phyloP scores from a whole-genome alignment of 2,329 filamentous ascomycete genomes.

The Neoascochyta sp. region DNA sequence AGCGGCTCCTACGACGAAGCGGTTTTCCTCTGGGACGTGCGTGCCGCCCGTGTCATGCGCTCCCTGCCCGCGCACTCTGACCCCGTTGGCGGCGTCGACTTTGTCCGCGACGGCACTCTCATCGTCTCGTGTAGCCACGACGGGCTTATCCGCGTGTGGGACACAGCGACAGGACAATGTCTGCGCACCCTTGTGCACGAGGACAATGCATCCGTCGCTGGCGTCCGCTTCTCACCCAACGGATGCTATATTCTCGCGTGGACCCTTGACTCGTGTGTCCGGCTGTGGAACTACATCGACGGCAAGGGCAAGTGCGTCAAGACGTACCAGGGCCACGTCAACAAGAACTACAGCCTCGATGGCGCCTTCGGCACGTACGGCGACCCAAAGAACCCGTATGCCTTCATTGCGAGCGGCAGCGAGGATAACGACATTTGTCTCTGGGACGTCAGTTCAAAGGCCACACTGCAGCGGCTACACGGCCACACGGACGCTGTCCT shows the following conservation, averaged over 20 bases:
- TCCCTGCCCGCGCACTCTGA: conserved; percentile 92
- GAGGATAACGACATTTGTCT: conserved; percentile 82
- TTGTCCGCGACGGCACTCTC: conserved; percentile 85
- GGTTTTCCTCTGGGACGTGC: conserved; percentile 93
- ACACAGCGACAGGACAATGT: conserved; percentile 91
- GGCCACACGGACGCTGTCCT: conserved; percentile 58
- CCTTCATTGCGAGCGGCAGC: conserved; percentile 77
- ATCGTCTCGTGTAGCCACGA: conserved; percentile 90
- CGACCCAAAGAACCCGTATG: conserved; percentile 29
- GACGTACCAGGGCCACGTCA: conserved; percentile 91
- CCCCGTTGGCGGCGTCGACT: conserved; percentile 89
- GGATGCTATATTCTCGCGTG: conserved; percentile 89
- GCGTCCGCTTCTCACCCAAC: conserved; percentile 90
- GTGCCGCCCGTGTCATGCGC: conserved; percentile 81
- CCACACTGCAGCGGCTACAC: conserved; percentile 65
- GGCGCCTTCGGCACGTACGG: conserved; percentile 74
- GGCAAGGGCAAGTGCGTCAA: conserved; percentile 88
- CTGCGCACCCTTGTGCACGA: conserved; percentile 92
- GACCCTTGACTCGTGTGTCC: conserved; percentile 83
- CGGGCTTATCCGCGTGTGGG: conserved; percentile 77
- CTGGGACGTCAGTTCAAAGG: conserved; percentile 88
- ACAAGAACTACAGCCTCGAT: conserved; percentile 77
- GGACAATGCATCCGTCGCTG: conserved; percentile 85
- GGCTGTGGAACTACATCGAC: conserved; percentile 92
- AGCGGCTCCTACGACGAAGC: conserved; percentile 96